Conservation (phyloP, 164 flowering plant species). For the Vitis cinerea region DNA sequence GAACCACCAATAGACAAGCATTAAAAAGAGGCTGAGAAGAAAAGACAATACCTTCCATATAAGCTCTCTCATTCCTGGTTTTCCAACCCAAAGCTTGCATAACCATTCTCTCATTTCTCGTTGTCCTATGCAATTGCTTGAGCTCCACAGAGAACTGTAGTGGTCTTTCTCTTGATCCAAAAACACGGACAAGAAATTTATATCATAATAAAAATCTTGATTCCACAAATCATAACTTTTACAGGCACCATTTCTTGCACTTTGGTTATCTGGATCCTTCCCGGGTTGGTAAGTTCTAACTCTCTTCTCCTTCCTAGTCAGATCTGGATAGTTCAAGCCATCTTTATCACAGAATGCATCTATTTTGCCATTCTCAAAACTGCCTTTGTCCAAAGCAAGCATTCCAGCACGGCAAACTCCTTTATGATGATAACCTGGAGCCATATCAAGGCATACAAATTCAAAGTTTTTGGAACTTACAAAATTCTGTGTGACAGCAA, state of each 20-base stretch:
- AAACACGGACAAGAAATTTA: constrained; percentile 63
- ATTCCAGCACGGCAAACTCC: constrained; percentile 96
- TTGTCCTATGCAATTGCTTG: constrained; percentile 78
- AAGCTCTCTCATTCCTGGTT: constrained; percentile 70
- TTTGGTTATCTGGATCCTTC: constrained; percentile 17
- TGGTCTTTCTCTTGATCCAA: constrained; percentile 85
- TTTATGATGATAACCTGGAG: constrained; percentile 94
- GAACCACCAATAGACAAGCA: background rate
- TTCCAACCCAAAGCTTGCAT: constrained; percentile 78
- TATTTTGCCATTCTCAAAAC: constrained; percentile 23
- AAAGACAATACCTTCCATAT: constrained; percentile 79
- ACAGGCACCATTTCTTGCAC: constrained; percentile 26
- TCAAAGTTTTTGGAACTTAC: constrained; percentile 86
- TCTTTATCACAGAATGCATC: constrained; percentile 20
- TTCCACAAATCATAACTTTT: constrained; percentile 23
- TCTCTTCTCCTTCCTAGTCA: constrained; percentile 60
- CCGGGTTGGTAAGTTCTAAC: constrained; percentile 26
- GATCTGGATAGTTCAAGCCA: constrained; percentile 31
- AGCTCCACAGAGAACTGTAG: constrained; percentile 76
- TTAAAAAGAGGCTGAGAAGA: constrained; percentile 2
- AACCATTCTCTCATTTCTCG: constrained; percentile 92
- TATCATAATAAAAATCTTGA: constrained; percentile 55
- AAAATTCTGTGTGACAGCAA: constrained; percentile 96
- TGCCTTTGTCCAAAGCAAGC: constrained; percentile 67
- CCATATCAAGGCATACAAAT: constrained; percentile 93